phyloP scores from a whole-genome alignment of 2,329 filamentous ascomycete genomes.

The Stachybotrys echinatus region DNA sequence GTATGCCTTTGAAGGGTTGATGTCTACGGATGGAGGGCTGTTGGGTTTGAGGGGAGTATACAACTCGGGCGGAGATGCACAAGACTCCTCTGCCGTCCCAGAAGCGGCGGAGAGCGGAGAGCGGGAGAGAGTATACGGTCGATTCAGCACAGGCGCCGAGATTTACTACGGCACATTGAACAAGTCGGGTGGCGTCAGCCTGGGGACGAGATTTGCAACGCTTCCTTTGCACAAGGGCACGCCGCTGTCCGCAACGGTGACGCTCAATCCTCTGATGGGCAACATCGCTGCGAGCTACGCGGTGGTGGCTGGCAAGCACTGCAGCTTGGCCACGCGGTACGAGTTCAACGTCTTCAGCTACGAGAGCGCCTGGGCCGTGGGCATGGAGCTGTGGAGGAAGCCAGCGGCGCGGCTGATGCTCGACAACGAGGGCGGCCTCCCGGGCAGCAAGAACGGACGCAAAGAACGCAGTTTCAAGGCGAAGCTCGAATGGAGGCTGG shows the following conservation, averaged over 20 bases:
- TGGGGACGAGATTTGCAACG: slow-evolving; percentile 85
- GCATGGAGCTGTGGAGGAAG: slow-evolving; percentile 87
- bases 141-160: slow-evolving; percentile 87
- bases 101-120: slow-evolving; percentile 25
- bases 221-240: slow-evolving; percentile 76
- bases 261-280: slow-evolving; percentile 90
- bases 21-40: slow-evolving; percentile 86
- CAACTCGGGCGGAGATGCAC: slow-evolving; percentile 79
- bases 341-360: slow-evolving; percentile 99
- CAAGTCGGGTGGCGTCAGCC: slow-evolving; percentile 86
- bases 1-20: slow-evolving; percentile 84
- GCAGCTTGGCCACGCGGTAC: slow-evolving; percentile 84
- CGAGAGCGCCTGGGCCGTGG: slow-evolving; percentile 88
- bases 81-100: slow-evolving; percentile 14
- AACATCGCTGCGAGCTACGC: slow-evolving; percentile 89
- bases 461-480: slow-evolving; percentile 45
- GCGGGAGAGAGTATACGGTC: slow-evolving; percentile 63
- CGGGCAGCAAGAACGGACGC: slow-evolving; percentile 5
- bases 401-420: slow-evolving; percentile 33
- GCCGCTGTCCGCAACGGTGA: slow-evolving; percentile 88
- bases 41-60: slow-evolving; percentile 85
- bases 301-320: slow-evolving; percentile 75
- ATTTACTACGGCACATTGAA: slow-evolving; percentile 94
- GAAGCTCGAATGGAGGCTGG: slow-evolving; percentile 46
- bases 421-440: slow-evolving; percentile 21